Base-by-base conservation (phyloP, 2,329 filamentous ascomycete genomes). In the Periglandula ipomoeae region DNA sequence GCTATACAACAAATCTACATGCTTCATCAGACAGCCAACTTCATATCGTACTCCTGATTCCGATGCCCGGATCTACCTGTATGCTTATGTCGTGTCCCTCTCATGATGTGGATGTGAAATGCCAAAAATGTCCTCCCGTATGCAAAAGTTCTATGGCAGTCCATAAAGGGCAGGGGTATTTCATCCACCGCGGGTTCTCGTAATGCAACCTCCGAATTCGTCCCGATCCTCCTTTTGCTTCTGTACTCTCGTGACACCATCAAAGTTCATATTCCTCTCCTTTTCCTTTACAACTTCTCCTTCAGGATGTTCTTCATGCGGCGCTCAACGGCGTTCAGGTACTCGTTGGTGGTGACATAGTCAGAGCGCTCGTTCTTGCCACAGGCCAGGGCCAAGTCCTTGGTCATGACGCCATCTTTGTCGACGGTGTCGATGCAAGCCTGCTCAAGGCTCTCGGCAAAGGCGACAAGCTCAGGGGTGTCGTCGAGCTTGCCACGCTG, bases 341-440 rank as follows among this genome's bases (percentile, higher is more conserved):
- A 98, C 74, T 95, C 86, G 58, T 76, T 80, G 50, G 91, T 97
- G 47, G 89, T 96, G 58, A 95, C 93, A 72, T 90, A 97, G 64
- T 88, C 84, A 60, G 81, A 81, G 57, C 87, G 81, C 53, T 80
- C 84, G 61, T 85, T 89, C 78, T 90, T 90, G 61, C 93, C 93
- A 67, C 87, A 93, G 44, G 90, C 87, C 51, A 97, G 80, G n/a
- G 93, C 93, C 60, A 98, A 73, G 70, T 98, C 93, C 82, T 98
- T 98, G 69, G 93, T 98, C 93, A 97, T 98, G 74, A 97, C 86
- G 54, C 87, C 87, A 65, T 97, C 91, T 51, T 87, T 70, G 66
- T 97, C 87, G 58, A 98, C 93, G 23, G 91, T 91, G 68, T 97
- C 89, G 51, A 96, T 77, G 68, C 93, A 96, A 34, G 93, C 93